Evolutionary conservation across 75 land plant genomes (phyloP).

Genomic region (Cunninghamia lanceolata): DNA sequence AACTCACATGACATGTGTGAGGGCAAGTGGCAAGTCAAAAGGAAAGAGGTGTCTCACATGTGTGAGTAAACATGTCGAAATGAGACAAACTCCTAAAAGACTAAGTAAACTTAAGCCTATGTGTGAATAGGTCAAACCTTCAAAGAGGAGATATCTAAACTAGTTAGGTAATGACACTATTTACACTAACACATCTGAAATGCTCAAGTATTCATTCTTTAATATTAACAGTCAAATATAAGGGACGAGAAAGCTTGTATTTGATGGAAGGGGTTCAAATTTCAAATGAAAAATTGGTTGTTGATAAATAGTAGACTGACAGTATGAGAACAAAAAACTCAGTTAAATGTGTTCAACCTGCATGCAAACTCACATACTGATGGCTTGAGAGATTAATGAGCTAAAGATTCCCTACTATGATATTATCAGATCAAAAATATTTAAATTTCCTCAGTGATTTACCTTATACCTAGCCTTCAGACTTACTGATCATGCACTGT

Average conservation of each 20-base stretch:
- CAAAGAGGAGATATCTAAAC: no score
- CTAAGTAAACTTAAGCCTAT: no score
- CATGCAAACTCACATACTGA: background rate
- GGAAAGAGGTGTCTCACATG: no score
- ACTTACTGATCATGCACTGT: background rate
- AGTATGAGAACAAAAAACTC: background rate
- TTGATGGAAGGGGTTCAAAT: background rate
- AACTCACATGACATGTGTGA: no score
- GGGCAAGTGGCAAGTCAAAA: no score
- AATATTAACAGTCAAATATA: background rate
- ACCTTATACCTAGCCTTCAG: background rate
- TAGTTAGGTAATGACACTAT: no score
- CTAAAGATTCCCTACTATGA: background rate
- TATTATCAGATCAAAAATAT: background rate
- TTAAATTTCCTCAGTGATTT: background rate
- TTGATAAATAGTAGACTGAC: conserved; percentile 7
- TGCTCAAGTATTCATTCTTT: background rate
- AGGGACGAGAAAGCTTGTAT: background rate
- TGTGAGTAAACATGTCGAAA: no score
- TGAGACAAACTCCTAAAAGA: no score
- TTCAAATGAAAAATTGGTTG: background rate
- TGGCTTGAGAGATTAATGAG: background rate
- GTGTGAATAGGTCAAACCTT: no score
- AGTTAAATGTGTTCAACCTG: background rate
- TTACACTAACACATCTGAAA: no score